Evolutionary conservation across 768 basidiomycete species (phyloP), one percentile per base, ranked within the genome.

Genomic region (Phylloporus sp.): DNA sequence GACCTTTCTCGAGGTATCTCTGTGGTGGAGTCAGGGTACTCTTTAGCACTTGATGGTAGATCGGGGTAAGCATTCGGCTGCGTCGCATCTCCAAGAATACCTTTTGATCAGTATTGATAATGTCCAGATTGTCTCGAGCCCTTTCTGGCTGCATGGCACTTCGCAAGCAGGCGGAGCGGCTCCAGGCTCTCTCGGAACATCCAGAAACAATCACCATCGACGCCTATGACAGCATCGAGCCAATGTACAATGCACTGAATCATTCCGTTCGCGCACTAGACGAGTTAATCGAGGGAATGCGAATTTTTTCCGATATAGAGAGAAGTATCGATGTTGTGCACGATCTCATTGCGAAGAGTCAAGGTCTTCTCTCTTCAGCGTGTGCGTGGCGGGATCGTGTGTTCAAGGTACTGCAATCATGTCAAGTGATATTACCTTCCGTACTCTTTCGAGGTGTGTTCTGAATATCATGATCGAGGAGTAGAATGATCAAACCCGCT

Each of bases 1-100:
- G 95, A 98, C 53, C 73, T 97, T 16, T 86, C 86, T 62, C 79
- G 91, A 54, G 90, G 86, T 7, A 67, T 88, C 16, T 83, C 80
- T 56, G 79, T 88, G 50, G 76, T 92, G 5, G 93, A 97, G 67
- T 91, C 86, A 36, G 78, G 82, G 2, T 86, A 92, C 65, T 77
- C 77, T 4, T 69, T 86, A 43, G 86, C 86, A 2, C 58, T 94
- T 15, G 76, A 78, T 32, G 66, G 80, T 26, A 75, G 91, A 63
- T 68, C 79, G 28, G 68, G 78, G 94, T 94, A 66, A 69, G 84
- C 73, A 20, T 58, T 8, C 18, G 48, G 5, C n/a, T 40, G 16
- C 28, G 31, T 36, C n/a, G 35, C 38, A 6, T 27, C 31, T 13
- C 16, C 31, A 26, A 28, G 44, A 6, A 28, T 22, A 8, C 41